Evolutionary conservation across 2,329 filamentous ascomycete species (phyloP).

Genomic region (Rhynchosporium agropyri): DNA sequence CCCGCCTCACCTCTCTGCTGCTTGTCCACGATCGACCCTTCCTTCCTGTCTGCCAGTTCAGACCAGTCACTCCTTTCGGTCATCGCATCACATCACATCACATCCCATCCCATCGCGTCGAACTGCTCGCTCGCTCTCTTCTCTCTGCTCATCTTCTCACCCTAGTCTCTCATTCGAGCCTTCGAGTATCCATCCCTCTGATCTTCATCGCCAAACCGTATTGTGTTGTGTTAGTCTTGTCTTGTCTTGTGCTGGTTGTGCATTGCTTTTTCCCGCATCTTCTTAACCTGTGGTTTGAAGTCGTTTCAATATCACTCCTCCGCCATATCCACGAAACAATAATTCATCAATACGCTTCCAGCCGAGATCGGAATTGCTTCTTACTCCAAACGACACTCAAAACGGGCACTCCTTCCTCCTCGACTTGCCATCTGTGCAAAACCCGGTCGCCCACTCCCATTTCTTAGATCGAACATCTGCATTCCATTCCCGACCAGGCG

Average conservation of each 20-base stretch:
- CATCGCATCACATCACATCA: slow-evolving; percentile 15
- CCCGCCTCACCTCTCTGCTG: slow-evolving; percentile 11
- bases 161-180: slow-evolving; percentile 43
- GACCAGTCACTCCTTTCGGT: slow-evolving; percentile 59
- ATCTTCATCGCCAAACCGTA: slow-evolving; percentile 12
- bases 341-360: slow-evolving; percentile 18
- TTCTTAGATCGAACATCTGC: not conserved
- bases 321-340: slow-evolving; percentile 28
- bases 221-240: not conserved
- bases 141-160: slow-evolving; percentile 41
- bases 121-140: slow-evolving; percentile 40
- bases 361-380: slow-evolving; percentile 18
- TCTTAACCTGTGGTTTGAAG: slow-evolving; percentile 21
- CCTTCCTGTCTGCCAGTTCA: slow-evolving; percentile 52
- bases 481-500: not conserved
- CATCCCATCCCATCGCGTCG: too few species aligned
- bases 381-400: slow-evolving; percentile 17
- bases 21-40: slow-evolving; percentile 13
- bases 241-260: slow-evolving; percentile 18
- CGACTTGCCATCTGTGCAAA: slow-evolving; percentile 4
- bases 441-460: not conserved
- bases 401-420: slow-evolving; percentile 31
- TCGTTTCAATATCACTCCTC: slow-evolving; percentile 34
- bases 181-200: not conserved
- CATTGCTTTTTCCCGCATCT: slow-evolving; percentile 17